A percentile compares a stretch with the other conserved stretches of the same genome.
Evolutionary conservation across 1,139 yeast genomes (phyloP).

Genomic region (Saccharomycopsis hybrid): DNA sequence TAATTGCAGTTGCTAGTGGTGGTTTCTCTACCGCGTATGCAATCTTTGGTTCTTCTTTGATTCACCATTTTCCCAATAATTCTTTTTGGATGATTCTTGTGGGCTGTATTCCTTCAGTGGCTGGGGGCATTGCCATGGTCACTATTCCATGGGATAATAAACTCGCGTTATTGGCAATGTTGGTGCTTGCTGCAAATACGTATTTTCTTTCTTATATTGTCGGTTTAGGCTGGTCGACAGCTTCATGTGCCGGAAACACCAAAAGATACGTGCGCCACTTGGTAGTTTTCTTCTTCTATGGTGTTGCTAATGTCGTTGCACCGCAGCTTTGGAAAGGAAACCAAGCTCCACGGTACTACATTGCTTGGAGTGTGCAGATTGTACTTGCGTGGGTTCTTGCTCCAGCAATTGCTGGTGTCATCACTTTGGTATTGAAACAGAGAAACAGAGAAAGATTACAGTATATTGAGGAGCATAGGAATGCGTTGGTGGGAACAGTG

Average conservation of each 20-base stretch:
- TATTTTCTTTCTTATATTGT: constrained; percentile 24
- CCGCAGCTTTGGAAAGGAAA: constrained; percentile 39
- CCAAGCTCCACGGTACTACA: constrained; percentile 36
- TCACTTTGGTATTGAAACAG: constrained; percentile 33
- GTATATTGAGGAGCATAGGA: constrained; percentile 1
- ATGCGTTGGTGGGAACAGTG: constrained; percentile 4
- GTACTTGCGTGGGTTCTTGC: constrained; percentile 39
- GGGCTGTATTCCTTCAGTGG: constrained; percentile 33
- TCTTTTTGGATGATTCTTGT: constrained; percentile 24
- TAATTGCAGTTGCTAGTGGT: constrained; percentile 32
- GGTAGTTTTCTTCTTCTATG: constrained; percentile 34
- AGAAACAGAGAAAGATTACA: constrained; percentile 35
- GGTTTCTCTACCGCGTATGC: constrained; percentile 26
- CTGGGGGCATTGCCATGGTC: constrained; percentile 41
- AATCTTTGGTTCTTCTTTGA: constrained; percentile 13
- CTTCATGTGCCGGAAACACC: constrained; percentile 35
- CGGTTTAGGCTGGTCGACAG: constrained; percentile 36
- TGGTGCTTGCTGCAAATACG: constrained; percentile 34
- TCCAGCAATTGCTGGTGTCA: constrained; percentile 34
- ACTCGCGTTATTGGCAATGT: constrained; percentile 38
- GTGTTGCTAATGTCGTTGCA: constrained; percentile 38
- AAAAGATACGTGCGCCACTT: constrained; percentile 37
- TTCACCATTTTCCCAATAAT: constrained; percentile 21
- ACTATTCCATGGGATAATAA: constrained; percentile 38
- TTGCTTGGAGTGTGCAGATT: constrained; percentile 50